Conservation (phyloP, 2,329 filamentous ascomycete species). For the Sordariomycetes sp. region DNA sequence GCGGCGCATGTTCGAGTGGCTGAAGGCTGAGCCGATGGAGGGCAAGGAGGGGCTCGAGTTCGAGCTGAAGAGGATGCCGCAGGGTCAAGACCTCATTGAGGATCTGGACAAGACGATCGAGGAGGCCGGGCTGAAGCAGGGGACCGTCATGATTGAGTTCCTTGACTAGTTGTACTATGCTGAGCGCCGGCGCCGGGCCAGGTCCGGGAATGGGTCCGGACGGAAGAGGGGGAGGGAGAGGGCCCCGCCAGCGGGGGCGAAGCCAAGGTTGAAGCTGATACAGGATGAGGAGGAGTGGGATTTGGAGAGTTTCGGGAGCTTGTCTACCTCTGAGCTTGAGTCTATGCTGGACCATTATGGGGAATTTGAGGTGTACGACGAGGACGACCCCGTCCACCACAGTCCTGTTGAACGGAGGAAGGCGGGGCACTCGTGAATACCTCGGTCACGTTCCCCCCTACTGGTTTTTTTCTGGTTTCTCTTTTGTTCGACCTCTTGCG, state of each 20-base stretch:
- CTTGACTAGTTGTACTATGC: constrained; percentile 17
- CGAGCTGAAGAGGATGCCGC: constrained; percentile 71
- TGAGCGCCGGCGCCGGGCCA: too few relatives aligned
- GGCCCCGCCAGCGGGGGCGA: neutral
- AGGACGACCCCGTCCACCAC: too few relatives aligned
- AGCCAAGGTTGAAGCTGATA: neutral
- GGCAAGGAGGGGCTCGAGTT: constrained; percentile 69
- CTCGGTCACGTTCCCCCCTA: too few relatives aligned
- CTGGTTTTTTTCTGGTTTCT: neutral
- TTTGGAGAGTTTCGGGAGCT: neutral
- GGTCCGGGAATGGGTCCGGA: too few relatives aligned
- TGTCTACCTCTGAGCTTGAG: neutral
- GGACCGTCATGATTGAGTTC: constrained; percentile 92
- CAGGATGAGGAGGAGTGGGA: neutral
- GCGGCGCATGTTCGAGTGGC: constrained; percentile 83
- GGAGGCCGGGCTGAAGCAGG: constrained; percentile 78
- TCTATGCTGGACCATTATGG: too few relatives aligned
- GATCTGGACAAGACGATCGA: constrained; percentile 60
- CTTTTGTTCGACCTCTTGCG: neutral
- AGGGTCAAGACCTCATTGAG: constrained; percentile 70
- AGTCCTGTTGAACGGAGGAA: too few relatives aligned
- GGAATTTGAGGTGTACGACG: too few relatives aligned
- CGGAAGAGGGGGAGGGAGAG: neutral
- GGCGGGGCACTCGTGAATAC: too few relatives aligned
- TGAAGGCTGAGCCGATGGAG: constrained; percentile 77